phyloP scores from a whole-genome alignment of 495 filamentous ascomycete genomes.

The Halenospora varia region DNA sequence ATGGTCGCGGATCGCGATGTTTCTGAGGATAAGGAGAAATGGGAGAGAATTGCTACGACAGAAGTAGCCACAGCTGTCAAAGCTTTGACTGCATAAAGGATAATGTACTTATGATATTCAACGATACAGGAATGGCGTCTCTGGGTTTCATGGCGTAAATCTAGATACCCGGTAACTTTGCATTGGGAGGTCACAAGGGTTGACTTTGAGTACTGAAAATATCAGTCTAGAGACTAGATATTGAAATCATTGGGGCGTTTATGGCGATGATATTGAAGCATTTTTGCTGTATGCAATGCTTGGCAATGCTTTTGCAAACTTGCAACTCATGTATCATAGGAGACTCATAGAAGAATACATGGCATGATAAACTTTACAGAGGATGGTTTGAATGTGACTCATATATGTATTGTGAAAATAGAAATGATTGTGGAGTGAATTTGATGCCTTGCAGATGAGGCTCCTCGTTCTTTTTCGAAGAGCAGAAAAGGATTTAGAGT shows the following conservation, averaged over 20 bases:
- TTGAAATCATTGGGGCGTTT: conserved; percentile 7
- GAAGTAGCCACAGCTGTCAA: conserved; percentile 69
- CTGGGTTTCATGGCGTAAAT: background rate
- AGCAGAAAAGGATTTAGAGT: too few species aligned
- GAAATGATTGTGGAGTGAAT: too few species aligned
- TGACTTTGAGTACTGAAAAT: conserved; percentile 3
- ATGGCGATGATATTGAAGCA: background rate
- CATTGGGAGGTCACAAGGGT: conserved; percentile 5
- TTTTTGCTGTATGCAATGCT: background rate
- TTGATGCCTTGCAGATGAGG: too few species aligned
- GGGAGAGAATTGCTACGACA: conserved; percentile 65
- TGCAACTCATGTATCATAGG: background rate
- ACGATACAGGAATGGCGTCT: conserved; percentile 8
- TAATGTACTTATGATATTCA: conserved; percentile 12
- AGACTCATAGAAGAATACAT: background rate
- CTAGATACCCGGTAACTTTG: conserved; percentile 19
- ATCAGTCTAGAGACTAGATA: background rate
- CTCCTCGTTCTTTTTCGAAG: too few species aligned
- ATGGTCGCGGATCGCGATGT: conserved; percentile 59
- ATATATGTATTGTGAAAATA: too few species aligned
- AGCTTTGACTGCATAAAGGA: conserved; percentile 10
- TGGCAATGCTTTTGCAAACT: conserved; percentile 2
- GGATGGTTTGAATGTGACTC: too few species aligned
- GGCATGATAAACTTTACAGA: background rate
- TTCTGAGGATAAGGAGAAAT: conserved; percentile 52